Percentiles rank a stretch among this genome's conserved stretches.
phyloP scores from a whole-genome alignment of 1,284 basidiomycete species.

The Bjerkandera adusta region DNA sequence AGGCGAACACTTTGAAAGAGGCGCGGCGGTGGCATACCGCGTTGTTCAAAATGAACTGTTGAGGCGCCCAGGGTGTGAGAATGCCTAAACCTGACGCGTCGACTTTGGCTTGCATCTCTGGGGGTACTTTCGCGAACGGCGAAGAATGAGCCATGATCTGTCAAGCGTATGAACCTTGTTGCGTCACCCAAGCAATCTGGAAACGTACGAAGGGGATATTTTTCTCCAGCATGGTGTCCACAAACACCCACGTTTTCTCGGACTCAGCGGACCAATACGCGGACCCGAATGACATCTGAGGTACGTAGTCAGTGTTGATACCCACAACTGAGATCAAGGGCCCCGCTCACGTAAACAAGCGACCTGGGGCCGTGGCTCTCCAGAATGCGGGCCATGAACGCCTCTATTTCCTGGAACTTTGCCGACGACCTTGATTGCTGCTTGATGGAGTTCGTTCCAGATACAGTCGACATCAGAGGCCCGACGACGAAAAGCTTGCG shows the following conservation, averaged over 20 bases:
- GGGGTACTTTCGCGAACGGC: slow-evolving; percentile 10
- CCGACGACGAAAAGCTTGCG: slow-evolving; percentile 3
- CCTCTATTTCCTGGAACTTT: neutral
- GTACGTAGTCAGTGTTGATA: neutral
- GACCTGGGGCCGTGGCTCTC: slow-evolving; percentile 1
- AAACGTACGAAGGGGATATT: slow-evolving; percentile 13
- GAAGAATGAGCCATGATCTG: slow-evolving; percentile 13
- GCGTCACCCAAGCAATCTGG: neutral
- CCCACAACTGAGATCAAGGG: neutral
- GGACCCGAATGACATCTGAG: slow-evolving; percentile 14
- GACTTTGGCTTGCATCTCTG: slow-evolving; percentile 8
- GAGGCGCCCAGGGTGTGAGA: slow-evolving; percentile 12
- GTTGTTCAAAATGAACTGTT: slow-evolving; percentile 13
- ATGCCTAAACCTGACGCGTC: slow-evolving; percentile 8
- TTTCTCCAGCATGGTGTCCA: slow-evolving; percentile 11
- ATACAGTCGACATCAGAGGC: slow-evolving; percentile 2
- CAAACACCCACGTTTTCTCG: slow-evolving; percentile 9
- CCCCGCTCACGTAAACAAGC: slow-evolving; percentile 5
- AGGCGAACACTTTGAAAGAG: neutral
- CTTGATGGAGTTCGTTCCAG: neutral
- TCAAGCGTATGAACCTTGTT: neutral
- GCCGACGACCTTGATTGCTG: neutral
- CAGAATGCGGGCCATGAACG: slow-evolving; percentile 2
- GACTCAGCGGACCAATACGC: slow-evolving; percentile 9
- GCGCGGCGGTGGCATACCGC: slow-evolving; percentile 6